Evolutionary conservation across 2,329 filamentous ascomycete genomes (phyloP), one percentile per base, ranked within the genome.

Genomic region (Colletotrichum cordylinicola): DNA sequence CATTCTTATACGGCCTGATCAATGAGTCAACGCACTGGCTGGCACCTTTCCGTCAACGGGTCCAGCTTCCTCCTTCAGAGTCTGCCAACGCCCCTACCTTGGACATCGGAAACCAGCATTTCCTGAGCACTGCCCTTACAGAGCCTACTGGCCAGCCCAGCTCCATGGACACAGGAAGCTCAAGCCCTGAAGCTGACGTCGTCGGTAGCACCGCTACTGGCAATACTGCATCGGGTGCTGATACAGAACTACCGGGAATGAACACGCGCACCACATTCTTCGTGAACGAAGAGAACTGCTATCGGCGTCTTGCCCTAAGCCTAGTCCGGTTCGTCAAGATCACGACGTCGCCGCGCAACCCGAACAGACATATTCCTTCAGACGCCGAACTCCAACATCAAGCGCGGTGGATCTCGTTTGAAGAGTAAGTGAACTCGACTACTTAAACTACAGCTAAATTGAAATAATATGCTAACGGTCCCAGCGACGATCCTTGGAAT

Each of bases 401-500:
- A 75, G 84, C 83, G 3, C 79, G 82, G 2, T 80, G 79, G 68
- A 84, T 85, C 29, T 76, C 81, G n/a, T 80, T 79, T 12, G 82
- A 82, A 31, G 80, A 80, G 80, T 81, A 29, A 78, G 80, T 60
- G 2, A 21, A 48, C 12, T 0, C n/a, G 10, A 8, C 1, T 0
- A n/a, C 10, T 10, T 13, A 43, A n/a, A 1, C 8, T 13, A 2
- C 39, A 43, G 6, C 5, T 60, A 9, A 6, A 8, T 60, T 4
- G 55, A 18, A 18, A 43, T 4, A 18, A 43, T 4, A n/a, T 9
- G 24, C 9, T n/a, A 9, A 15, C n/a, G 12, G 4, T 2, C 2
- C 6, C 5, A 77, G 75, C 8, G 84, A 84, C 31, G 85, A 86
- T 67, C 81, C 83, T 3, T 86, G 84, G 85, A 86, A 86, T 64